A percentile compares a stretch with the other conserved stretches of the same genome.
phyloP scores from a whole-genome alignment of 176 grass and related monocot genomes.

The Aegilops sharonensis region DNA sequence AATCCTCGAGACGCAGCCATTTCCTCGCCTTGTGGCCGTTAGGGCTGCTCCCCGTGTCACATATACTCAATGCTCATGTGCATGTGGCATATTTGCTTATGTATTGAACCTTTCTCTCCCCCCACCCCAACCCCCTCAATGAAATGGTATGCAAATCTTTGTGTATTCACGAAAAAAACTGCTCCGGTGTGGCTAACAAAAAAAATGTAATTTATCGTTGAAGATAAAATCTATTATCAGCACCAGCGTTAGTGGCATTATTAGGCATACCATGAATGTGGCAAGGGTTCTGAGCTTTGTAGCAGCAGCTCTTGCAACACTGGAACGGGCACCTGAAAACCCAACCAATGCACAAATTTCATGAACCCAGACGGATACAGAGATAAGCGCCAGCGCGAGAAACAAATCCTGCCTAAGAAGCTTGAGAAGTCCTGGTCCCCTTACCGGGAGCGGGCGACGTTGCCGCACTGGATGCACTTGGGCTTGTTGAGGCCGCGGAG shows the following conservation, averaged over 20 bases:
- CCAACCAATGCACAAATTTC: slow-evolving; percentile 1
- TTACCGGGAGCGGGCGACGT: slow-evolving; percentile 96
- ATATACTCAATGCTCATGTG: too few relatives aligned
- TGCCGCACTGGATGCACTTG: slow-evolving; percentile 93
- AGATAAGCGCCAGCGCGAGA: background rate
- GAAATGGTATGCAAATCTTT: too few relatives aligned
- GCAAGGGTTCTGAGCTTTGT: slow-evolving; percentile 95
- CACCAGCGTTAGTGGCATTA: background rate
- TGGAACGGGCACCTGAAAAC: slow-evolving; percentile 87
- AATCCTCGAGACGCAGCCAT: too few relatives aligned
- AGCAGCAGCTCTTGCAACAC: slow-evolving; percentile 96
- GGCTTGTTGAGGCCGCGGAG: slow-evolving; percentile 94
- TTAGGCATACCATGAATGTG: slow-evolving; percentile 96
- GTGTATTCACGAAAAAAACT: too few relatives aligned
- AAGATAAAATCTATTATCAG: background rate
- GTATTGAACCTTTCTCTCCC: too few relatives aligned
- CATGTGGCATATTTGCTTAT: too few relatives aligned
- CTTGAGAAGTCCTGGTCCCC: background rate
- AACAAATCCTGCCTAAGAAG: background rate
- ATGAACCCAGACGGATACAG: background rate
- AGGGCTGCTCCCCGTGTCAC: too few relatives aligned
- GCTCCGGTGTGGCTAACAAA: background rate
- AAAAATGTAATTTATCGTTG: background rate
- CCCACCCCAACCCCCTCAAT: too few relatives aligned
- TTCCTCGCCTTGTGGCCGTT: too few relatives aligned